phyloP scores from a whole-genome alignment of 2,329 filamentous ascomycete genomes.

The Penicillium decumbens region DNA sequence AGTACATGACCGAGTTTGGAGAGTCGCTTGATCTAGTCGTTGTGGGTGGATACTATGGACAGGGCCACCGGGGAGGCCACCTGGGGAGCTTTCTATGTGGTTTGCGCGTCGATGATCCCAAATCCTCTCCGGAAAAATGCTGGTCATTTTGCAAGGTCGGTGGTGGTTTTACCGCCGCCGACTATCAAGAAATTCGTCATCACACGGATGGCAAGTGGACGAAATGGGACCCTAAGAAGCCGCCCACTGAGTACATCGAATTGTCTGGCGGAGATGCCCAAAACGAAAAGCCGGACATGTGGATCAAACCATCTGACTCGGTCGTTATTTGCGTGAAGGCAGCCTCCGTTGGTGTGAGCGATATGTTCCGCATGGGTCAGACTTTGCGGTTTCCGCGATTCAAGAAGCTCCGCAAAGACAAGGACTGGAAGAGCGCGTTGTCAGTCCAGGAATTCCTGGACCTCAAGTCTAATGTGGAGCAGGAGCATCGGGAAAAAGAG shows the following conservation, averaged over 20 bases:
- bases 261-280: conserved; percentile 73
- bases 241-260: conserved; percentile 73
- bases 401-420: conserved; percentile 73
- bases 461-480: conserved; percentile 63
- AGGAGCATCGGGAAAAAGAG: conserved; percentile 66
- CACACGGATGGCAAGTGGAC: conserved; percentile 88
- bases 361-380: conserved; percentile 69
- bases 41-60: conserved; percentile 89
- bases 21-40: conserved; percentile 87
- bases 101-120: conserved; percentile 66
- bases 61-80: conserved; percentile 73
- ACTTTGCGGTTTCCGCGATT: conserved; percentile 92
- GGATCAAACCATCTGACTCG: conserved; percentile 86
- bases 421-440: conserved; percentile 74
- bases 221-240: conserved; percentile 72
- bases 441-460: conserved; percentile 72
- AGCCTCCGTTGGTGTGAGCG: conserved; percentile 67
- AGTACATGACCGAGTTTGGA: conserved; percentile 96
- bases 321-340: conserved; percentile 87
- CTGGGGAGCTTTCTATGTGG: conserved; percentile 90
- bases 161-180: conserved; percentile 79
- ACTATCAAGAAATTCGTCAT: conserved; percentile 78
- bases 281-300: conserved; percentile 77
- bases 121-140: conserved; percentile 66
- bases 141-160: conserved; percentile 98